A percentile compares a stretch with the other conserved stretches of the same genome.
Evolutionary conservation across 73 alveolate genomes (phyloP).

Genomic region (Symbiodinium natans): DNA sequence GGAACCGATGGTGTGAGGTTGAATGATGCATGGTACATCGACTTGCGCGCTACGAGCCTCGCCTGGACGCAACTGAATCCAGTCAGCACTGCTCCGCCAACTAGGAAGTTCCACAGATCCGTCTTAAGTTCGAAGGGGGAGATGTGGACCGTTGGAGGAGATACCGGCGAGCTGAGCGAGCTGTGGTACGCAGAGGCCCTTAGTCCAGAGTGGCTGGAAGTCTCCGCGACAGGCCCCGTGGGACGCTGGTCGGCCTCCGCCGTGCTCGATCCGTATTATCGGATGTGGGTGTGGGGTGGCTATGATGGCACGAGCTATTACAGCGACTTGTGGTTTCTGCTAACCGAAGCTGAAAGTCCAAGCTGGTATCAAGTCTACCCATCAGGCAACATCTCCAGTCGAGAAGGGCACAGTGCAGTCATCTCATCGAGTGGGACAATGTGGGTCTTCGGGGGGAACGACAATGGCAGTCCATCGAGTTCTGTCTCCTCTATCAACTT

Average conservation of each 20-base stretch:
- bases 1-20: not conserved
- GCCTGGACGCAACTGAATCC: not conserved
- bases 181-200: not conserved
- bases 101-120: too few relatives aligned
- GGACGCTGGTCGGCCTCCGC: not conserved
- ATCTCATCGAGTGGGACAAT: too few relatives aligned
- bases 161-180: not conserved
- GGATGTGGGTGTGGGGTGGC: not conserved
- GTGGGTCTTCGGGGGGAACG: too few relatives aligned
- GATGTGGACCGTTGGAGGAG: too few relatives aligned
- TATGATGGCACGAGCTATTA: not conserved
- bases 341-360: not conserved
- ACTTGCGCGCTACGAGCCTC: not conserved
- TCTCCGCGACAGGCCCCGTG: not conserved
- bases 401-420: too few relatives aligned
- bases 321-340: not conserved
- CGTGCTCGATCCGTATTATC: not conserved
- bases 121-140: too few relatives aligned
- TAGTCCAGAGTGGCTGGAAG: not conserved
- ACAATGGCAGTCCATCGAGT: too few relatives aligned
- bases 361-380: not conserved
- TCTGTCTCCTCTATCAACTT: too few relatives aligned
- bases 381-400: too few relatives aligned
- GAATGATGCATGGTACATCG: not conserved
- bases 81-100: too few relatives aligned